Conservation (phyloP, 768 basidiomycete species). For the Amanita exitialis region DNA sequence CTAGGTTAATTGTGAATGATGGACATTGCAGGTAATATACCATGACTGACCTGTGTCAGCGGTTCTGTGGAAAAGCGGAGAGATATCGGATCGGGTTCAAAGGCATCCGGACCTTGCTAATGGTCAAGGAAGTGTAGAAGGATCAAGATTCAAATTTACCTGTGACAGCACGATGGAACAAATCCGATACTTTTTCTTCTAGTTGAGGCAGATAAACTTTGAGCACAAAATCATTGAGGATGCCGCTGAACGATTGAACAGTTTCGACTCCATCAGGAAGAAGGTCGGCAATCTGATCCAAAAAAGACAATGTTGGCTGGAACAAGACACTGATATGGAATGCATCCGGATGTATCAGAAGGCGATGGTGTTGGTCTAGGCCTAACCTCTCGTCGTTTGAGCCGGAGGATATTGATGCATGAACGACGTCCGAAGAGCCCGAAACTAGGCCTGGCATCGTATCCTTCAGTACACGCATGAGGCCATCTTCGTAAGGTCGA, state of each 20-base stretch:
- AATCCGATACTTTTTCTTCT: conserved; percentile 82
- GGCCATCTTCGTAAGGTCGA: conserved; percentile 71
- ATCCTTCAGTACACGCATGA: conserved; percentile 74
- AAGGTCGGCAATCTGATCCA: conserved; percentile 60
- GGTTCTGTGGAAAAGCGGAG: conserved; percentile 58
- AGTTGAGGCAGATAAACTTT: conserved; percentile 90
- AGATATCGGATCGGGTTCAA: conserved; percentile 71
- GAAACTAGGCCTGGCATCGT: conserved; percentile 93
- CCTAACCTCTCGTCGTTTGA: conserved; percentile 68
- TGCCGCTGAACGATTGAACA: conserved; percentile 53
- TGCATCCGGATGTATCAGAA: conserved; percentile 82
- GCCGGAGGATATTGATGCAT: conserved; percentile 37
- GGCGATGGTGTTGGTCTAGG: conserved; percentile 70
- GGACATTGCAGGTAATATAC: not conserved
- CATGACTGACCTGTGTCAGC: conserved; percentile 57
- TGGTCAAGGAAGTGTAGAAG: not conserved
- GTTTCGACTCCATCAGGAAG: conserved; percentile 67
- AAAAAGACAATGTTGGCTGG: conserved; percentile 82
- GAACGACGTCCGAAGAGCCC: conserved; percentile 52
- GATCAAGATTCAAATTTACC: conserved; percentile 27
- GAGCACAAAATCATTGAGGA: conserved; percentile 88
- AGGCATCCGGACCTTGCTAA: conserved; percentile 67
- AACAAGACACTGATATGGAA: conserved; percentile 95
- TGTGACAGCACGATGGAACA: conserved; percentile 81
- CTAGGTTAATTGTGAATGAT: conserved; percentile 23